These are phyloP conservation scores for Stemphylium lycopersici DNA, from an alignment of 2,329 filamentous ascomycete species.

Conservation along the genomic window DNA sequence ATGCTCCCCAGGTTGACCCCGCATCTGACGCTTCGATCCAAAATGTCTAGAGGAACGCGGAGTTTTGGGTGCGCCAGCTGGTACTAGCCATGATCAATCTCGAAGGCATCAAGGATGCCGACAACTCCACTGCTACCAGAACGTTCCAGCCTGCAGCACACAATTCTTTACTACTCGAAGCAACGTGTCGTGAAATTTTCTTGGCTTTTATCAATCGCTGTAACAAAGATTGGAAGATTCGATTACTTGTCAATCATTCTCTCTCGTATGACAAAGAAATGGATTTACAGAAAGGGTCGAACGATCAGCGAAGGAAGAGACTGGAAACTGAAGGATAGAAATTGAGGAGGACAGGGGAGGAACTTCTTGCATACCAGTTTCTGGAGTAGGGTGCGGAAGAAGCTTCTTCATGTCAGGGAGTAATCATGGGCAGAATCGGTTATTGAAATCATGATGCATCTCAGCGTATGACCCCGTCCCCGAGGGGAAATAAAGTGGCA, in stretches of 20 bases:
- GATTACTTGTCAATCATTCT: constrained; percentile 1
- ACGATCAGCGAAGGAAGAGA: constrained; percentile 5
- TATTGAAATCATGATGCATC: background rate
- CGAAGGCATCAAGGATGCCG: constrained; percentile 3
- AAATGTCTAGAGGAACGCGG: constrained; percentile 1
- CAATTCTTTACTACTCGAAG: constrained; percentile 1
- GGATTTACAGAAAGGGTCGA: constrained; percentile 1
- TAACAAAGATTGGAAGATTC: constrained; percentile 7
- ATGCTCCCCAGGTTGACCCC: background rate
- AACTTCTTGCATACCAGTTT: background rate
- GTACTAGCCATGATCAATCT: constrained; percentile 3
- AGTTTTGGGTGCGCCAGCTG: constrained; percentile 1
- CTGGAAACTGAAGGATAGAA: constrained; percentile 2
- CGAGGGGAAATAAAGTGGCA: no score
- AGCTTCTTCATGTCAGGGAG: no score
- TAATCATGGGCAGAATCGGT: no score
- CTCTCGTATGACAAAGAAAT: constrained; percentile 5
- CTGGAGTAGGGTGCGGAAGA: no score
- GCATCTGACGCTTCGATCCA: background rate
- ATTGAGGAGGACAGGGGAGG: background rate
- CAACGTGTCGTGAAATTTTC: constrained; percentile 3
- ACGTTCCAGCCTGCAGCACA: background rate
- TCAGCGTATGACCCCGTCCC: no score
- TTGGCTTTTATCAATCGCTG: background rate
- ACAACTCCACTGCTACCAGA: background rate